Percentiles rank a stretch among this genome's conserved stretches.
These are phyloP conservation scores for Myriosclerotinia curreyana DNA, from an alignment of 2,329 filamentous ascomycete species.

Conservation along the genomic window DNA sequence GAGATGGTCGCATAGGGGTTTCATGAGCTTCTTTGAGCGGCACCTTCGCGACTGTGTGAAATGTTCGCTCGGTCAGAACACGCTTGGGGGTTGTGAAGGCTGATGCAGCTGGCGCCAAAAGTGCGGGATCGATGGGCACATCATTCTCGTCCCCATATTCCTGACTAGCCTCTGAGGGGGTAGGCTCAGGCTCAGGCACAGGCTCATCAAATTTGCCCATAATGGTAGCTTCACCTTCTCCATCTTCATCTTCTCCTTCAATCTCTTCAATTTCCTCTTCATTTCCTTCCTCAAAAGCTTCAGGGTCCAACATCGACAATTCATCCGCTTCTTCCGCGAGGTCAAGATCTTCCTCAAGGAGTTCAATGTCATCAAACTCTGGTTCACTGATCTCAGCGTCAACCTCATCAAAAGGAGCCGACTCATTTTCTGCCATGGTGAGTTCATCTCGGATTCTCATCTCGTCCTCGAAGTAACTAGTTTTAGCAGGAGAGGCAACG, in stretches of 20 bases:
- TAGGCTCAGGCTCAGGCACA: conserved; percentile 21
- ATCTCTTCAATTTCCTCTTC: not conserved
- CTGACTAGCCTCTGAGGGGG: conserved; percentile 59
- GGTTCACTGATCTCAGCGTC: conserved; percentile 27
- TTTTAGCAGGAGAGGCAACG: conserved; percentile 41
- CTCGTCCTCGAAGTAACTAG: conserved; percentile 60
- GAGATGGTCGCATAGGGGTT: conserved; percentile 42
- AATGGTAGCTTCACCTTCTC: conserved; percentile 6
- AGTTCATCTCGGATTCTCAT: conserved; percentile 49
- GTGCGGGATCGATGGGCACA: conserved; percentile 52
- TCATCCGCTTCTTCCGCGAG: conserved; percentile 58
- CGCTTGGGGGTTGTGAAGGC: conserved; percentile 34
- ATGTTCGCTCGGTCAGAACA: conserved; percentile 42
- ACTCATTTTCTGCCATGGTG: conserved; percentile 39
- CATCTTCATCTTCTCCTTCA: conserved; percentile 18
- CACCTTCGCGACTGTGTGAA: conserved; percentile 74
- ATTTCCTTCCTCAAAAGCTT: conserved; percentile 28
- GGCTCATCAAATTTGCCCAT: not conserved
- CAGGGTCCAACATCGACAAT: conserved; percentile 54
- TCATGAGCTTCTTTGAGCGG: conserved; percentile 64
- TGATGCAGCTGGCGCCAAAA: conserved; percentile 37
- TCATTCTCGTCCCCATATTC: conserved; percentile 67
- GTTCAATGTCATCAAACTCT: conserved; percentile 47
- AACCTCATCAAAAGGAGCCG: conserved; percentile 29
- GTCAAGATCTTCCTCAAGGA: conserved; percentile 55